Conservation (phyloP, 805 yeast genomes). For the Nakazawaea anatomiae region DNA sequence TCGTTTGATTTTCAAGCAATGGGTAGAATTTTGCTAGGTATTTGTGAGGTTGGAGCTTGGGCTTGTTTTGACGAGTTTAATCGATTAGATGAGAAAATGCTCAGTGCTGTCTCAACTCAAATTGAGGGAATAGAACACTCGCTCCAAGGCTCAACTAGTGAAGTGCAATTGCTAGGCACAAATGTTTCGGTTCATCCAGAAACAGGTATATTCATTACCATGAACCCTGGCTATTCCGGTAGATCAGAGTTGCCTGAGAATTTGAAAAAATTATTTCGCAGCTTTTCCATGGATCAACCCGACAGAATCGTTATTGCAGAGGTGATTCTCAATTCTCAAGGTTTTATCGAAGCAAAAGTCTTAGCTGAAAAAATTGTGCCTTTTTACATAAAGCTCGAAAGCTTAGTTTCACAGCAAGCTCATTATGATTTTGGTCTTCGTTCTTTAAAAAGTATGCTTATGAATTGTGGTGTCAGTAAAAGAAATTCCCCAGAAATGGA, state of each 20-base stretch:
- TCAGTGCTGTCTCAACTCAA: conserved; percentile 83
- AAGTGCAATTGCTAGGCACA: conserved; percentile 39
- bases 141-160: conserved; percentile 18
- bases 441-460: conserved; percentile 63
- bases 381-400: conserved; percentile 43
- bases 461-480: conserved; percentile 49
- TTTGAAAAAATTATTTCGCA: conserved; percentile 69
- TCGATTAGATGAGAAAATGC: conserved; percentile 59
- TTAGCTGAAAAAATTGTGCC: conserved; percentile 47
- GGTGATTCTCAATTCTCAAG: conserved; percentile 67
- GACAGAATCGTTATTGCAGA: conserved; percentile 65
- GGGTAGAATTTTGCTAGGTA: conserved; percentile 70
- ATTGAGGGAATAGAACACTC: conserved; percentile 66
- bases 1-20: conserved; percentile 77
- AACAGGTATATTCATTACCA: conserved; percentile 79
- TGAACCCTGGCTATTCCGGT: conserved; percentile 88
- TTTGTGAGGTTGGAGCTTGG: conserved; percentile 85
- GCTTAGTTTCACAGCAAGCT: conserved; percentile 39
- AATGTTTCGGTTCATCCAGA: conserved; percentile 32
- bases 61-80: conserved; percentile 96
- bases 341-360: conserved; percentile 44
- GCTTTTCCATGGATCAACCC: conserved; percentile 68
- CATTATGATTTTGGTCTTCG: conserved; percentile 93
- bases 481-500: conserved; percentile 5
- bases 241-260: conserved; percentile 82